Evolutionary conservation across 164 flowering plant species (phyloP), one percentile per base, ranked within the genome.

Genomic region (Macadamia integrifolia): DNA sequence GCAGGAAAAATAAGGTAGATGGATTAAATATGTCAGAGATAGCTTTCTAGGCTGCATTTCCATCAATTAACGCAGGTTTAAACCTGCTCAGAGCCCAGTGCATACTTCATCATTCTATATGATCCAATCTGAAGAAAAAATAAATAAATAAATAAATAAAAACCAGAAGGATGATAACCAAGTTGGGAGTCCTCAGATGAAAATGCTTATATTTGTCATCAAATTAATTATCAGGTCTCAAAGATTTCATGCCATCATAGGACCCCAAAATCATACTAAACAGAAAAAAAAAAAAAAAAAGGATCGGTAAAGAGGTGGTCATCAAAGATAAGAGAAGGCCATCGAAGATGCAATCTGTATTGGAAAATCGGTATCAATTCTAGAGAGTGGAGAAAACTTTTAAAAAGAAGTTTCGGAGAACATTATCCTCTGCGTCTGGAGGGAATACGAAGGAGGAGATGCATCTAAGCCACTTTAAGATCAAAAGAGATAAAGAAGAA

Each of bases 201-300:
- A 67, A 65, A 70, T 83, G 86, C 86, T 83, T 80, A 59, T 72
- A 71, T 48, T 72, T 82, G 60, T 81, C 85, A 81, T 83, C 85
- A 81, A 75, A 76, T 13, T 52, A 32, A 31, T 23, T 59, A 77
- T 85, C 88, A 85, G 88, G 85, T 85, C 88, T 85, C 88, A 85
- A 85, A 83, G 88, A 85, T 85, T 61, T 15, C 85, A 83, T 83
- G 81, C 86, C 88, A 85, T 85, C 88, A 85, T 68, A 30, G 88
- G 86, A 81, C 18, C 76, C 82, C 66, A 29, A 3, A 3, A 61
- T 35, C 40, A 35, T 35, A 2, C 40, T 2, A 35, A 2, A 35
- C 3, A 2, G 5, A 35, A 35, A 35, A 35, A 35, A 35, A 2
- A 35, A 35, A 35, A 35, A 35, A 5, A 35, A 35, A 35, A 35